Evolutionary conservation across 2,329 filamentous ascomycete genomes (phyloP).

Genomic region (Calonectria multiphialidica): DNA sequence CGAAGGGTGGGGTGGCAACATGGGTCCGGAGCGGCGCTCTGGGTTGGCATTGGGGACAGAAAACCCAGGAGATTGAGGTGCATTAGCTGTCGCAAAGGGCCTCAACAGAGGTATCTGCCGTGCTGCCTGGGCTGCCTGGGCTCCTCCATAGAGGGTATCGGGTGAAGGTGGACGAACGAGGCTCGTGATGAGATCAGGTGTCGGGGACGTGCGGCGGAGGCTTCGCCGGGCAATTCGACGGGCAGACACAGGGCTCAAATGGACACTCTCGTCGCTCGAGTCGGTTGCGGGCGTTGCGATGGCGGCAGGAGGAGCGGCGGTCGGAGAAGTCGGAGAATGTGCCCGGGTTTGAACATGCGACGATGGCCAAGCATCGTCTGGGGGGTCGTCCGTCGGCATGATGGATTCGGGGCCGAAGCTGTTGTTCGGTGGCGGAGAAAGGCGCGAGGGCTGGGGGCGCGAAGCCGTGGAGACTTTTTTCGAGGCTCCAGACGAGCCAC

Average conservation of each 20-base stretch:
- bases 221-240: conserved; percentile 52
- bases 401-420: not conserved
- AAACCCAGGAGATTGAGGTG: conserved; percentile 27
- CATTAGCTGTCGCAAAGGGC: conserved; percentile 16
- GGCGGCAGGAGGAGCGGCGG: conserved; percentile 10
- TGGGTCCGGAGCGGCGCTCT: conserved; percentile 49
- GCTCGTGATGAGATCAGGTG: conserved; percentile 55
- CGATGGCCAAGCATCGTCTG: not conserved
- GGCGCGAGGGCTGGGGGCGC: not conserved
- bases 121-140: conserved; percentile 41
- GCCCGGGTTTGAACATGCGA: conserved; percentile 24
- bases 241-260: conserved; percentile 50
- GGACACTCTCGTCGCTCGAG: conserved; percentile 52
- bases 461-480: not conserved
- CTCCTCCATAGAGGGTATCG: conserved; percentile 48
- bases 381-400: conserved; percentile 18
- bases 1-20: conserved; percentile 51
- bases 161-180: conserved; percentile 53
- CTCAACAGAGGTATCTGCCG: conserved; percentile 34
- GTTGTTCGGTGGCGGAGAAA: not conserved
- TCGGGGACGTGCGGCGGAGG: conserved; percentile 50
- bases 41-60: conserved; percentile 38
- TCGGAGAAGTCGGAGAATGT: conserved; percentile 28
- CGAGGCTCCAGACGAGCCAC: conserved; percentile 7
- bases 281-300: conserved; percentile 45